Evolutionary conservation across 495 filamentous ascomycete species (phyloP), one percentile per base, ranked within the genome.

Genomic region (Entonaema liquescens): DNA sequence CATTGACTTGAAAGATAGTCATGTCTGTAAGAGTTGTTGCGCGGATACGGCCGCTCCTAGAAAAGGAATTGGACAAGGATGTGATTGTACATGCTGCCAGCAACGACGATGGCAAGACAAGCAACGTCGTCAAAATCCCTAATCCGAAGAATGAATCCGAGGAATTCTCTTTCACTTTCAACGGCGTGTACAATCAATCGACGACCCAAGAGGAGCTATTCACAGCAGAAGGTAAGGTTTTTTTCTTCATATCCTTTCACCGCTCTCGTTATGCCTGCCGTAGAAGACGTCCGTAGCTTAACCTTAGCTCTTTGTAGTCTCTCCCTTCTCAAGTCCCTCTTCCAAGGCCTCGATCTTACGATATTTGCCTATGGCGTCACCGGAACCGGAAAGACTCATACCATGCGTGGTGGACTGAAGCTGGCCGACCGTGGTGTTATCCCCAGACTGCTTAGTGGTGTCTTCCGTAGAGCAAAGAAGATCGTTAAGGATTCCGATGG

Each of bases 291-390:
- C 33, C 17, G 15, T 31, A 25, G 17, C 21, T 56, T 64, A 61
- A 67, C 59, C 12, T 35, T 21, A 47, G 1, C 44, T 17, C 2
- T 13, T 1, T 28, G 21, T 67, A 88, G 86, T 87, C 65, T 76
- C 84, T 8, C 85, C 86, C 80, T 92, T 36, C 83, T 97, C 35
- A 97, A 97, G 73, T 90, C 97, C 61, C 88, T 99, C 5, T 97
- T 99, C 82, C 90, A 93, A 77, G 95, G 95, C 58, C 89, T 93
- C 70, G 95, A 99, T 78, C 89, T 97, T 26, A 97, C 94, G 2
- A 86, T 98, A 56, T 99, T 99, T 76, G 95, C 95, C 40, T 98
- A 99, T 74, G 95, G 95, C 40, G 92, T 94, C 21, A 98, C 95
- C 1, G 95, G 95, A 23, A 97, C 93, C 0, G 95, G 95, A 23